Base-by-base conservation (phyloP, 441 rosid species). In the Pelargonium cotyledonis region DNA sequence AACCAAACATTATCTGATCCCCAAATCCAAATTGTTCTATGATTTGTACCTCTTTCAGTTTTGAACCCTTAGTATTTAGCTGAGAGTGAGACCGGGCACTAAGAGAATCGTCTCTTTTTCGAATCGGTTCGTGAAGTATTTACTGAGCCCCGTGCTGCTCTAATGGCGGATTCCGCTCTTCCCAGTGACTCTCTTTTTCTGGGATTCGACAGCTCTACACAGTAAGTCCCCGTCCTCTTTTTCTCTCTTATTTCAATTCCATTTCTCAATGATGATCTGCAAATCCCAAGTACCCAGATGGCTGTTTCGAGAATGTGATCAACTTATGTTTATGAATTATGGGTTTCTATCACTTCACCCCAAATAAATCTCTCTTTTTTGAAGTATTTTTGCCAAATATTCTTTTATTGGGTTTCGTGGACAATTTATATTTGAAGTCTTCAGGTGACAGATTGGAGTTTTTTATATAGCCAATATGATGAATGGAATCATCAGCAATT, bases 201-300 rank as follows among this genome's bases (percentile, higher is more conserved):
- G 23, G 98, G 98, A 38, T 75, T 93, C 73, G 98, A 93, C 65
- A 82, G 90, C 75, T 93, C 98, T 19, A 91, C 97, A 4, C 98
- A 91, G 98, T 91, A 85, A 69, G 80, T 76, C 74, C 47, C 26
- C 26, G 26, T 23, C 26, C 19, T 35, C 12, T 23, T 43, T 51
- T 26, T 58, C n/a, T 19, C 16, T 10, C 10, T 19, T 26, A 6
- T 10, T 44, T 8, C 8, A 1, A 3, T 51, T 26, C 15, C 64
- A 9, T 46, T 62, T 4, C 40, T 65, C 63, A 31, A 35, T 43
- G 53, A 26, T 58, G 65, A 19, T 64, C 21, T 4, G 14, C 10
- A 51, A 55, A 72, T 71, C 10, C 8, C 51, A n/a, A 10, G 4
- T 60, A 41, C 73, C 71, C 75, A 47, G 18, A 9, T 41, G 0